Base-by-base conservation (phyloP, 495 filamentous ascomycete species). In the Astrothelium macrocarpum region DNA sequence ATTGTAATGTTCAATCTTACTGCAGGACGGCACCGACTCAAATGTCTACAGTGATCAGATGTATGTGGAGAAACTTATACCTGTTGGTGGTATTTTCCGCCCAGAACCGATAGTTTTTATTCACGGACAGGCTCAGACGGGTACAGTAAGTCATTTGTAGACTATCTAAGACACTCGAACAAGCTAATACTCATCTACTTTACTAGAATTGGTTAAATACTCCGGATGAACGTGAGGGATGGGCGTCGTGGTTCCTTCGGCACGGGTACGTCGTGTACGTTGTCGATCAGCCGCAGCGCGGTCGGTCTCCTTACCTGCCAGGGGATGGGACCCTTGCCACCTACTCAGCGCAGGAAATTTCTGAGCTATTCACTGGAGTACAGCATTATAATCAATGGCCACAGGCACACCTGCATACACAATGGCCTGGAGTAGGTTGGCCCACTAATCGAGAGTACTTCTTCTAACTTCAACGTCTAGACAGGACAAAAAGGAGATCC, bases 191-290 rank as follows among this genome's bases (percentile, higher is more conserved):
- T 49, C 10, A 16, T 23, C 20, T 5, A 20, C 26, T 42, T 43
- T 25, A 28, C 45, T 42, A 63, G 62, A 70, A 69, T 45, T 81
- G 71, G 62, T 72, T 80, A 23, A 77, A 77, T 65, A 82, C 76
- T 26, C 79, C 79, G 0, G 78, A 82, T 63, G 75, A 75, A 61
- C 71, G 74, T 2, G 66, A 71, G 59, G 79, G 80, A 34, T 82
- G 79, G 78, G 73, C 77, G 1, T 77, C 75, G 1, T 78, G 72
- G 65, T 80, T 81, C 60, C 69, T 81, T 25, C 66, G 70, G 5
- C 64, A 77, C 60, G 79, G 76, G 43, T 79, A 81, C 65, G 67
- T 67, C 28, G 72, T 78, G 69, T 81, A 80, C 67, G 62, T 83
- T 29, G 62, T 76, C 16, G 81, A 83, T 67, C 74, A 77, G 60